Evolutionary conservation across 2,329 filamentous ascomycete species (phyloP).

Genomic region (Phyllosticta citribraziliensis): DNA sequence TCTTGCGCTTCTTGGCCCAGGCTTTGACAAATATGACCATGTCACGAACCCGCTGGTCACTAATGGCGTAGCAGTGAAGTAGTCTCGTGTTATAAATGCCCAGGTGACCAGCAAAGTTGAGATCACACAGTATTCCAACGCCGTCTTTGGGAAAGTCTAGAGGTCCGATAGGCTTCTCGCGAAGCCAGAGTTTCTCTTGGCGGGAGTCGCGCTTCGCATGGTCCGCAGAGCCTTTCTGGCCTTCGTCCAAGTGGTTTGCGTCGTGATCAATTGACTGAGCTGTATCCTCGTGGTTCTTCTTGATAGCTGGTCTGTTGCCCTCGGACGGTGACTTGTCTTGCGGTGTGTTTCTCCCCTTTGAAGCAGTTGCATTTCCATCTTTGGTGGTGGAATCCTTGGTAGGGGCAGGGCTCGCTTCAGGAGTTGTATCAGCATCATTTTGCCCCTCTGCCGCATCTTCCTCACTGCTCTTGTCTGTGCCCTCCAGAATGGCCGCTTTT

Average conservation of each 20-base stretch:
- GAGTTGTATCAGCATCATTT: background rate
- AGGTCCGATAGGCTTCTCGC: constrained; percentile 37
- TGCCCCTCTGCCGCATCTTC: background rate
- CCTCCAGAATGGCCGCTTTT: constrained; percentile 23
- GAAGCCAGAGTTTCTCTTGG: constrained; percentile 29
- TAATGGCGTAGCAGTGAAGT: constrained; percentile 71
- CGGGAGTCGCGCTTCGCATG: constrained; percentile 14
- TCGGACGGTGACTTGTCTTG: background rate
- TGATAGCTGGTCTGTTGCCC: background rate
- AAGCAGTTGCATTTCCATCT: background rate
- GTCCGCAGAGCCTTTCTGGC: constrained; percentile 12
- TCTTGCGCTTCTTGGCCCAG: constrained; percentile 77
- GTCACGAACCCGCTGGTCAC: constrained; percentile 65
- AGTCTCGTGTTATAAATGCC: constrained; percentile 76
- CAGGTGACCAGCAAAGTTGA: constrained; percentile 81
- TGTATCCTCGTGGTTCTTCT: background rate
- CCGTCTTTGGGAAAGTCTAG: constrained; percentile 71
- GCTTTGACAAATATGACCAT: constrained; percentile 82
- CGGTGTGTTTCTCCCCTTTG: background rate
- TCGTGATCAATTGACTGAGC: background rate
- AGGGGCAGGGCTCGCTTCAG: background rate
- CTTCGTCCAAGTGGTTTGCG: background rate
- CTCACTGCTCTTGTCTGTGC: background rate
- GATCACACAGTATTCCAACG: constrained; percentile 79
- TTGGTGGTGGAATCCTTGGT: background rate